Base-by-base conservation (phyloP, 164 flowering plant species). In the Liriodendron chinense region DNA sequence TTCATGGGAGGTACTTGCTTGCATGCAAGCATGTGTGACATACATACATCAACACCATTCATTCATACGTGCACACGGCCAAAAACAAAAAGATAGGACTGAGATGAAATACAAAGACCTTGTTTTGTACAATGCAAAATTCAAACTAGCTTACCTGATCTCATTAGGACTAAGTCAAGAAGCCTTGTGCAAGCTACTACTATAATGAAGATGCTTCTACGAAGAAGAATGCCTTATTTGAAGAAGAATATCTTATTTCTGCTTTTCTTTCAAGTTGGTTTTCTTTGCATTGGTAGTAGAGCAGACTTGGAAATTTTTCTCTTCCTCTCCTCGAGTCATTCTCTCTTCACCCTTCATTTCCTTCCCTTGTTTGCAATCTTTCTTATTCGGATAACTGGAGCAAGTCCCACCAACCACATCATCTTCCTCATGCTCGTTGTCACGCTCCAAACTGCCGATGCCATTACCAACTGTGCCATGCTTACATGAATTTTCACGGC, bases 211-310 rank as follows among this genome's bases (percentile, higher is more conserved):
- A 34, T 5, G 4, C 6, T 34, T 34, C 43, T 34, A 67, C 7
- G 47, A 28, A 67, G 47, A 28, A 67, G 24, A 43, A 67, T 67
- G 47, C n/a, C 18, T 16, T 34, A 34, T 34, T 34, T 34, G 43
- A 34, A 34, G 47, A 28, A n/a, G 6, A 23, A 69, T 7, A 12
- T 9, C 9, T n/a, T 50, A 69, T 62, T 62, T 63, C 56, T 14
- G n/a, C 53, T 69, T 78, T 20, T 66, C 66, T 68, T 47, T 34
- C 78, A 75, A 70, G 21, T 73, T 65, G 59, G 65, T 72, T 80
- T 78, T 82, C 65, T 80, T 83, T 61, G 76, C 81, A 84, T 87
- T 79, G 59, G 77, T 64, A 75, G 74, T 72, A 64, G 74, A 73
- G 23, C n/a, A 78, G 68, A 78, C 83, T 64, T 76, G 80, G 68